Evolutionary conservation across 1,284 basidiomycete species (phyloP), one percentile per base, ranked within the genome.

Genomic region (Neonothopanus nambi): DNA sequence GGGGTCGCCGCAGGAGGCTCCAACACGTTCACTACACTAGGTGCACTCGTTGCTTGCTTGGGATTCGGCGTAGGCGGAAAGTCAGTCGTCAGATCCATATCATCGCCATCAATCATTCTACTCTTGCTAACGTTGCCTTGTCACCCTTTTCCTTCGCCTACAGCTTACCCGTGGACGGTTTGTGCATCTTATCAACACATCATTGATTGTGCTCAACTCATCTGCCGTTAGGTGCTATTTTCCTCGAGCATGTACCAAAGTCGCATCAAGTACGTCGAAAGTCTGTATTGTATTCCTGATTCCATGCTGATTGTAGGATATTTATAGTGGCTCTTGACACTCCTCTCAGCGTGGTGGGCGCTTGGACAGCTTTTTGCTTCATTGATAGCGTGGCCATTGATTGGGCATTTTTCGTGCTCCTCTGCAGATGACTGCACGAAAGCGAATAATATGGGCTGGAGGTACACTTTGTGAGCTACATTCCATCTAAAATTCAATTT

Each of bases 281-380:
- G 18, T 35, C 2, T 33, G n/a, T 39, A n/a, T 9, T 38, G 24
- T 55, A 51, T 8, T 13, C n/a, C 17, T 51, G 7, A 11, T 11
- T 18, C 6, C n/a, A 38, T n/a, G 12, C 35, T 48, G 17, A 40
- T 28, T 26, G 5, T 33, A 33, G 30, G 30, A 33, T 11, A 8
- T 8, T 33, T 13, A 3, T 9, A 33, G 74, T 85, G 80, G 77
- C 77, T 82, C 35, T 67, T 87, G 41, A 87, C 84, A 0, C 69
- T 87, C n/a, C 73, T 87, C 1, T 84, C 81, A 8, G 73, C 79
- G 24, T 86, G 81, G 77, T 87, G 85, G 85, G 80, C 81, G 15
- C 61, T 85, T 20, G 85, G 84, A 1, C 82, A 83, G 59, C 68
- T 84, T 15, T 60, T 80, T 26, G 78, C 77, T 12, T 79, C 77